Evolutionary conservation across 495 filamentous ascomycete species (phyloP), one percentile per base, ranked within the genome.

Genomic region (Neurospora sp.): DNA sequence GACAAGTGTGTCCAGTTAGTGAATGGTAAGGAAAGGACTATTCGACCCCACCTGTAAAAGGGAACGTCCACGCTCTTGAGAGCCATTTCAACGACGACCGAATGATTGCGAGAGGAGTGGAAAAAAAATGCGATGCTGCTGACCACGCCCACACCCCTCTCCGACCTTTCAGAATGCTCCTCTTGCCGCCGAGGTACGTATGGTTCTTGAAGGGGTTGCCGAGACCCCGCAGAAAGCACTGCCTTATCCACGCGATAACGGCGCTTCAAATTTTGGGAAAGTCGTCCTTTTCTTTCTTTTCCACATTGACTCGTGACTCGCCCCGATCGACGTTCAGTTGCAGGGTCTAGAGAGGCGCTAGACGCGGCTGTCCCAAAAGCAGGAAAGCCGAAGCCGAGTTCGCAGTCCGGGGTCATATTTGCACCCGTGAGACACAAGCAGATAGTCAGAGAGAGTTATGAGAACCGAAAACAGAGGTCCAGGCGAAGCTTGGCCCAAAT

Each of bases 101-200:
- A 59, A 59, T 59, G 24, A 28, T 28, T 59, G 24, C 48, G 24
- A 24, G 21, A 59, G 48, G n/a, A 28, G 21, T 59, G 24, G 17
- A 59, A 59, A 59, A 59, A 59, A 4, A 0, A 28, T 59, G 48
- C 48, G 71, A 72, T 72, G 69, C 69, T 70, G 45, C 43, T 38
- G 71, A 69, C 62, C 36, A 37, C 71, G 36, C 36, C 71, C 45
- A 36, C 39, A 70, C 34, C 48, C 24, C 24, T 59, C 39, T 73
- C 73, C 79, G 79, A 80, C 82, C 81, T 82, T 81, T 83, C 80
- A 82, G 74, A 81, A 78, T 73, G 78, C 82, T 82, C 66, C 81
- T 81, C 79, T 84, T 84, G 82, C 82, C 83, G 82, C 82, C 81
- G 74, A 42, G 48, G 24, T 59, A 59, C 48, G 21, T 54, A n/a